These are phyloP conservation scores for Clonostachys rhizophaga DNA, from an alignment of 2,329 filamentous ascomycete genomes.

Conservation along the genomic window DNA sequence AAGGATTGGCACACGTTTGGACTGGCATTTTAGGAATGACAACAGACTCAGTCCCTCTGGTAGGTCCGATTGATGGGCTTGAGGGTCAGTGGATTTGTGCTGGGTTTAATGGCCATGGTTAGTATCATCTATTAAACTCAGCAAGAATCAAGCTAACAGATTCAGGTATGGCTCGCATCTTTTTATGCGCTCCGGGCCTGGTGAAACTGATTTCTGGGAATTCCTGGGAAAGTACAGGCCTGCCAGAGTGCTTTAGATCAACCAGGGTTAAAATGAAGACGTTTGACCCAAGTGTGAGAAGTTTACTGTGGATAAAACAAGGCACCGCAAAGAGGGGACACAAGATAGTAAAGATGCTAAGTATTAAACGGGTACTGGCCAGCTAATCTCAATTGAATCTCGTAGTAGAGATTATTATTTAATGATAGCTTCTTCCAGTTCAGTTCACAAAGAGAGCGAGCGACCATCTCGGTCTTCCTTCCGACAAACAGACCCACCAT, in stretches of 20 bases:
- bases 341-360: too few species aligned
- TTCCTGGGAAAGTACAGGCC: slow-evolving; percentile 27
- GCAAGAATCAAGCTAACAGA: background rate
- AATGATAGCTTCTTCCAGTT: too few species aligned
- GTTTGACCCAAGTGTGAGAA: too few species aligned
- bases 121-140: background rate
- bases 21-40: slow-evolving; percentile 42
- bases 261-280: background rate
- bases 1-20: slow-evolving; percentile 39
- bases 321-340: too few species aligned
- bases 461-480: too few species aligned
- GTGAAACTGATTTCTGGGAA: slow-evolving; percentile 31
- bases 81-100: slow-evolving; percentile 41
- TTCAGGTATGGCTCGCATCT: slow-evolving; percentile 33
- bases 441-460: too few species aligned
- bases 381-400: too few species aligned
- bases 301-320: too few species aligned
- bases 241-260: slow-evolving; percentile 8
- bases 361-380: too few species aligned
- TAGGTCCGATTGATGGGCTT: slow-evolving; percentile 31
- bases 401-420: too few species aligned
- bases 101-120: slow-evolving; percentile 29
- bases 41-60: slow-evolving; percentile 36
- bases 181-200: slow-evolving; percentile 36
- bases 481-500: too few species aligned